Evolutionary conservation across 306 rosid species (phyloP), one percentile per base, ranked within the genome.

Genomic region (Lathyrus oleraceus): DNA sequence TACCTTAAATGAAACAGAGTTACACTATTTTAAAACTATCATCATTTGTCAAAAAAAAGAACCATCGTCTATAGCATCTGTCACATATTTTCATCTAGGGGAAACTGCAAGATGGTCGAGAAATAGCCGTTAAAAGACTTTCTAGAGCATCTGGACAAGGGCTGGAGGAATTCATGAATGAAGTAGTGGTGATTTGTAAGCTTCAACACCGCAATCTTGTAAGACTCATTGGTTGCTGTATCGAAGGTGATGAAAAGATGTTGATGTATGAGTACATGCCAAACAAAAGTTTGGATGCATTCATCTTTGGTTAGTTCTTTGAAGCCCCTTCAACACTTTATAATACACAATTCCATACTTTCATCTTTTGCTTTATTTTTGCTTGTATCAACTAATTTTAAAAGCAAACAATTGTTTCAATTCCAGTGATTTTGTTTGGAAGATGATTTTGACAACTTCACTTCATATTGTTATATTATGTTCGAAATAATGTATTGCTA

Each of bases 201-300:
- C 78, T 72, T 66, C 82, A 78, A 59, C 82, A 78, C 21, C 70
- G 74, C 10, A 78, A 78, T 66, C 82, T 78, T 66, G 82, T 78
- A 2, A 72, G n/a, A 30, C 82, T 78, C 12, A 20, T 71, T 4
- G 81, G 81, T 2, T 77, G 69, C 16, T 77, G 81, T 25, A 14
- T 47, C 36, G 73, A 77, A 77, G 62, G 81, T 3, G 69, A 71
- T 5, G 81, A 76, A 62, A 76, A 70, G 71, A 76, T 76, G 72
- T 54, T 76, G 71, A 62, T 76, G 30, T 76, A 76, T 39, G 81
- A 76, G 30, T 70, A 69, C 67, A 52, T 76, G 71, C 76, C 76
- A 25, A 69, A 74, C 8, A 74, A 38, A 69, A 79, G 79, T 28
- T 75, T 80, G 70, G 81, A 80, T 51, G 54, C 65, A 10, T 65